phyloP scores from a whole-genome alignment of 1,284 basidiomycete genomes.

The Sparassis latifolia region DNA sequence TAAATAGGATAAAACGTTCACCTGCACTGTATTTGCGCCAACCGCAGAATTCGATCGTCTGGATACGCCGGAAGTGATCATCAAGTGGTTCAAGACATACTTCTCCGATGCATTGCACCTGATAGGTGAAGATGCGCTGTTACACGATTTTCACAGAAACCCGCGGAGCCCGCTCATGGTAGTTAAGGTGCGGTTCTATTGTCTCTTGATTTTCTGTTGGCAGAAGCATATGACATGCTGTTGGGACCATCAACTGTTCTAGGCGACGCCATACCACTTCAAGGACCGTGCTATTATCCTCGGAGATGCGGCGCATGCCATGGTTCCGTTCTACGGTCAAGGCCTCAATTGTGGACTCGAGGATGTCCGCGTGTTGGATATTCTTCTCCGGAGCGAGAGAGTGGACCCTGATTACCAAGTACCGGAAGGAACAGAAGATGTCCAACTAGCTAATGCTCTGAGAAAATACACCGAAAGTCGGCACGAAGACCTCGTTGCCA shows the following conservation, averaged over 20 bases:
- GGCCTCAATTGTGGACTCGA: conserved; percentile 97
- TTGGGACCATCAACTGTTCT: neutral
- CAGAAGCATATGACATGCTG: too few species aligned
- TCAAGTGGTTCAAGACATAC: conserved; percentile 76
- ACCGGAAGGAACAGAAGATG: conserved; percentile 39
- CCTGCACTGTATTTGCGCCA: conserved; percentile 91
- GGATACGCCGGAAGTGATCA: conserved; percentile 49
- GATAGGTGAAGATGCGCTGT: conserved; percentile 75
- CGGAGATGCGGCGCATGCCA: conserved; percentile 94
- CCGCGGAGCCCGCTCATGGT: conserved; percentile 87
- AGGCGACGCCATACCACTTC: conserved; percentile 89
- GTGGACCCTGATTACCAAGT: conserved; percentile 39
- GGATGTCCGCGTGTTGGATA: conserved; percentile 87
- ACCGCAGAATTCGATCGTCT: conserved; percentile 71
- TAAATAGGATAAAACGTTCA: conserved; percentile 75
- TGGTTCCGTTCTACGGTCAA: conserved; percentile 99
- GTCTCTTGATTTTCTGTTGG: neutral
- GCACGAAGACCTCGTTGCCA: conserved; percentile 85
- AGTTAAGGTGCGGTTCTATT: conserved; percentile 64
- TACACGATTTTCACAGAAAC: conserved; percentile 76
- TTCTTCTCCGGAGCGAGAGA: conserved; percentile 65
- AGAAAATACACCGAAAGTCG: conserved; percentile 74
- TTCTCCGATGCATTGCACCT: conserved; percentile 85
- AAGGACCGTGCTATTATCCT: conserved; percentile 83
- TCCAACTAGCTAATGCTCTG: conserved; percentile 60